Evolutionary conservation across 148 eudicot genomes (phyloP).

Genomic region (Spergularia marina): DNA sequence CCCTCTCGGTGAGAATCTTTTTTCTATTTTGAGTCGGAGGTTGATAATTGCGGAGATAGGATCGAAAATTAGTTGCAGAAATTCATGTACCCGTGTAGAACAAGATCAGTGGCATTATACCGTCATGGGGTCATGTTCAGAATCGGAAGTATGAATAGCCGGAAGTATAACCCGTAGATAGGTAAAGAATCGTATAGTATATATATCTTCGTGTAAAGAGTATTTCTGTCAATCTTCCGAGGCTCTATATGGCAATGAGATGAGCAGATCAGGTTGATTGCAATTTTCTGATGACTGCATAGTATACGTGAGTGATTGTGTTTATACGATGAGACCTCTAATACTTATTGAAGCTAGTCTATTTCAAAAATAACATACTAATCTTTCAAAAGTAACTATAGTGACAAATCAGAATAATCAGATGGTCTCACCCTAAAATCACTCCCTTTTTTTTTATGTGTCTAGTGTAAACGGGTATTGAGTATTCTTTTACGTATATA

Average conservation of each 20-base stretch:
- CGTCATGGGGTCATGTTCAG: slow-evolving; percentile 2
- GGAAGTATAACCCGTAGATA: not conserved
- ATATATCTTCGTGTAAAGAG: slow-evolving; percentile 28
- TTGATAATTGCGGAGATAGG: not conserved
- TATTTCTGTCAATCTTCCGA: not conserved
- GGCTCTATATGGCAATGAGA: too few species aligned
- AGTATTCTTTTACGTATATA: too few species aligned
- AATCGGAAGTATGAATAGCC: not conserved
- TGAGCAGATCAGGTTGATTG: too few species aligned
- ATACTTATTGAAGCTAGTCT: too few species aligned
- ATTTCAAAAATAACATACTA: too few species aligned
- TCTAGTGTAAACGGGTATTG: too few species aligned
- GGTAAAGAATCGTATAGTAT: not conserved
- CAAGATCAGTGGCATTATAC: slow-evolving; percentile 1
- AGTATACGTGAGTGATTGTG: too few species aligned
- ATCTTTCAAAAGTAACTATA: too few species aligned
- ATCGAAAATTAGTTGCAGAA: not conserved
- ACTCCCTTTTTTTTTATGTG: too few species aligned
- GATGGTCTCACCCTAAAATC: too few species aligned
- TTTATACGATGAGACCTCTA: too few species aligned
- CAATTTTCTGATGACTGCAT: not conserved
- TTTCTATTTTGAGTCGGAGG: not conserved
- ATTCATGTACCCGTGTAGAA: not conserved
- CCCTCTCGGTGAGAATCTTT: not conserved
- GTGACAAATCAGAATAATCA: too few species aligned